phyloP scores from a whole-genome alignment of 2,329 filamentous ascomycete genomes.

The Dactylellina parvicollis region DNA sequence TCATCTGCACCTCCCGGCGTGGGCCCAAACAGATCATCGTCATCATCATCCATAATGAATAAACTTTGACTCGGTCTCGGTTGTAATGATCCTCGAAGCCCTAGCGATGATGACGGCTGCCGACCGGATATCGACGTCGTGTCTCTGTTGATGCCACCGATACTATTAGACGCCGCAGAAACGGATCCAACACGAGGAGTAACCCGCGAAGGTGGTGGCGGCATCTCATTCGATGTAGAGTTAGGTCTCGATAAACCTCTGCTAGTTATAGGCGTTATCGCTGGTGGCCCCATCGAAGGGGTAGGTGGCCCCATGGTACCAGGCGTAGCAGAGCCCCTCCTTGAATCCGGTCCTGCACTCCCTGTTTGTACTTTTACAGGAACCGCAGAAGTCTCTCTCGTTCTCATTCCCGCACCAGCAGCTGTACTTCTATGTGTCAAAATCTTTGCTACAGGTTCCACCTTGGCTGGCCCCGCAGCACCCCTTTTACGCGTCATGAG shows the following conservation, averaged over 20 bases:
- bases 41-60: constrained; percentile 47
- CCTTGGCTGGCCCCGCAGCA: constrained; percentile 42
- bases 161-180: constrained; percentile 22
- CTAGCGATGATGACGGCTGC: constrained; percentile 19
- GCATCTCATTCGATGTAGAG: constrained; percentile 31
- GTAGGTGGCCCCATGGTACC: background rate
- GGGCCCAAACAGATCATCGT: constrained; percentile 47
- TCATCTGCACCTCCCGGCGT: constrained; percentile 32
- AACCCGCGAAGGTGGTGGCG: constrained; percentile 38
- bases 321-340: constrained; percentile 25
- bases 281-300: constrained; percentile 5
- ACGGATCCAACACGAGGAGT: constrained; percentile 30
- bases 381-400: constrained; percentile 28
- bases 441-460: constrained; percentile 44
- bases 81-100: constrained; percentile 29
- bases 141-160: constrained; percentile 4
- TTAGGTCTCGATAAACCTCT: background rate
- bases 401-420: constrained; percentile 4
- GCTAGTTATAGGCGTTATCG: constrained; percentile 1
- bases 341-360: constrained; percentile 2
- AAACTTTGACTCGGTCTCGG: constrained; percentile 47
- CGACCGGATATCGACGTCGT: constrained; percentile 19
- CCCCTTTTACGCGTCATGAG: constrained; percentile 64
- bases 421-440: constrained; percentile 11
- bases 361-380: constrained; percentile 14